A percentile compares a stretch with the other conserved stretches of the same genome.
Evolutionary conservation across 129 eudicot species (phyloP).

Genomic region (Arctium lappa): DNA sequence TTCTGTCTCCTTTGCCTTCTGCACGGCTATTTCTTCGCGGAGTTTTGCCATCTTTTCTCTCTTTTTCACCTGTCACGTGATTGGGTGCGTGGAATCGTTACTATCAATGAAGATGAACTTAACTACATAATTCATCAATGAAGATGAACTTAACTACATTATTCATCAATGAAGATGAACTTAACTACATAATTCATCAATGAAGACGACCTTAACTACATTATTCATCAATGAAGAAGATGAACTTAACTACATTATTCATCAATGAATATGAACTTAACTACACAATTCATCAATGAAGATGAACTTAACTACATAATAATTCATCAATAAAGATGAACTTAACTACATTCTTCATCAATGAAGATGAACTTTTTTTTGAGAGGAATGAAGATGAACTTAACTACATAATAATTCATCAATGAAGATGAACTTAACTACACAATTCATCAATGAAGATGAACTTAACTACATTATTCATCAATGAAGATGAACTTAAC

Average conservation of each 20-base stretch:
- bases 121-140: background rate
- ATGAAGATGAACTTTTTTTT: too few relatives aligned
- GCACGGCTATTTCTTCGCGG: slow-evolving; percentile 96
- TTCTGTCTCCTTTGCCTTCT: slow-evolving; percentile 91
- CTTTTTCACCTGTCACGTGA: slow-evolving; percentile 57
- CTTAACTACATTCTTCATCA: background rate
- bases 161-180: too few relatives aligned
- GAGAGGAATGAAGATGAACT: too few relatives aligned
- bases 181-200: background rate
- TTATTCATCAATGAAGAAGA: too few relatives aligned
- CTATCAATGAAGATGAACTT: too few relatives aligned
- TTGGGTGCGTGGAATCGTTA: background rate
- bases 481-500: background rate
- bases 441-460: too few relatives aligned
- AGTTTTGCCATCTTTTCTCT: slow-evolving; percentile 90
- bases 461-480: too few relatives aligned
- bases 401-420: too few relatives aligned
- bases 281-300: background rate
- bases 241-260: background rate
- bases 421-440: too few relatives aligned
- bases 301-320: background rate
- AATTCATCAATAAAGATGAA: too few relatives aligned
- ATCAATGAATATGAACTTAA: background rate
- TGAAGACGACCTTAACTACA: background rate
- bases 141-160: background rate